Evolutionary conservation across 148 eudicot species (phyloP).

Genomic region (Camellia lanceoleosa): DNA sequence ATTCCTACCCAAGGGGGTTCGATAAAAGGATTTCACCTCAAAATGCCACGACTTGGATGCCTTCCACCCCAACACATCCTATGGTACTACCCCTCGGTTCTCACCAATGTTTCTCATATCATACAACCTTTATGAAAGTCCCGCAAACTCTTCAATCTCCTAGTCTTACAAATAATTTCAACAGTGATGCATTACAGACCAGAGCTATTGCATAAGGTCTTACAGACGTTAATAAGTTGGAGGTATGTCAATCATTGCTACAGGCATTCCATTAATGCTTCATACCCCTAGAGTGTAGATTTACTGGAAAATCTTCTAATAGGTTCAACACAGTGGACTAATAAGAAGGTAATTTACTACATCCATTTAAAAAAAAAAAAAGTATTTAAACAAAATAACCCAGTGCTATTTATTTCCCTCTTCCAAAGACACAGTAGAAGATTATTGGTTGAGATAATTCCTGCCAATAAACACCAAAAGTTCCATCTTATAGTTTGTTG

Average conservation of each 20-base stretch:
- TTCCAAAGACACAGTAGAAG: neutral
- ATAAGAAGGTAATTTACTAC: neutral
- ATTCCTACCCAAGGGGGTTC: neutral
- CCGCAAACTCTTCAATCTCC: constrained; percentile 4
- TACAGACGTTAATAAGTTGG: neutral
- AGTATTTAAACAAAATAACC: neutral
- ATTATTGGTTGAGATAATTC: neutral
- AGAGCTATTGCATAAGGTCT: neutral
- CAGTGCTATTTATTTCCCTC: neutral
- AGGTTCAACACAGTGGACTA: neutral
- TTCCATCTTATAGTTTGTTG: constrained; percentile 1
- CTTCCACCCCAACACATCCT: neutral
- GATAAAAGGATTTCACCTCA: constrained; percentile 10
- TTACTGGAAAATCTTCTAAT: neutral
- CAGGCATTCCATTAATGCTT: neutral
- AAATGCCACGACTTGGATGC: neutral
- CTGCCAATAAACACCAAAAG: neutral
- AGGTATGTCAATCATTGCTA: neutral
- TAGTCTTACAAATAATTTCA: neutral
- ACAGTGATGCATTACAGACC: neutral
- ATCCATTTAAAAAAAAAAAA: neutral
- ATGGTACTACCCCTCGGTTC: too few species aligned
- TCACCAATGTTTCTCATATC: neutral
- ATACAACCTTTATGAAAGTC: neutral
- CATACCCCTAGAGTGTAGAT: too few species aligned